phyloP scores from a whole-genome alignment of 805 yeast species.

The Wickerhamiella allomyrinae region DNA sequence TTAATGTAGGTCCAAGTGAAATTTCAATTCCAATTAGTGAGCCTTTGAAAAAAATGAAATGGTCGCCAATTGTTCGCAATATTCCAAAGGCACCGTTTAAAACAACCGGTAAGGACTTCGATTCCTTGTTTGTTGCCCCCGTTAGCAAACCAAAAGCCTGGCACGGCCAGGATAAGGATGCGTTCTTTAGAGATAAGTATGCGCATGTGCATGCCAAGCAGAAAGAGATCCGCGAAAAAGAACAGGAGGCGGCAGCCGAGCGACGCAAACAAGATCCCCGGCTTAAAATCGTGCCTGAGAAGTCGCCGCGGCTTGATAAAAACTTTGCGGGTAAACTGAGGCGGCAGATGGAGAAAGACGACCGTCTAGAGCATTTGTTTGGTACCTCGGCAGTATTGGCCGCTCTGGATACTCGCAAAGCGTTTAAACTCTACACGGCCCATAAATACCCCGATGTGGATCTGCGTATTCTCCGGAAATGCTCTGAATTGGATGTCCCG shows the following conservation, averaged over 20 bases:
- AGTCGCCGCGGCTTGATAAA: conserved; percentile 7
- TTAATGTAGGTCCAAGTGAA: too few species aligned
- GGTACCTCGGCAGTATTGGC: conserved; percentile 68
- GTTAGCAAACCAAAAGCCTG: conserved; percentile 40
- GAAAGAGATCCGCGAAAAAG: conserved; percentile 17
- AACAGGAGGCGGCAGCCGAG: conserved; percentile 15
- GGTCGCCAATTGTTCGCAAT: not conserved
- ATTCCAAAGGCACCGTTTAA: conserved; percentile 11
- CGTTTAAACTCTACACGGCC: conserved; percentile 38
- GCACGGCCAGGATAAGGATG: conserved; percentile 54
- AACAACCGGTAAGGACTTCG: conserved; percentile 10
- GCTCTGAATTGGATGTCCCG: conserved; percentile 31
- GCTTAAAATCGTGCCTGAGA: not conserved
- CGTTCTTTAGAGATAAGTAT: conserved; percentile 45
- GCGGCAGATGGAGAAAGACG: conserved; percentile 19
- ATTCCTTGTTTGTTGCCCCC: conserved; percentile 11
- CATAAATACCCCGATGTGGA: conserved; percentile 24
- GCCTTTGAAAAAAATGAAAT: not conserved
- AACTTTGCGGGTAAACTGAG: conserved; percentile 8
- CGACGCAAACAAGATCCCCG: not conserved
- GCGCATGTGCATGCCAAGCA: conserved; percentile 52
- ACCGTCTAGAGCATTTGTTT: conserved; percentile 51
- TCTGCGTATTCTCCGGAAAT: conserved; percentile 34
- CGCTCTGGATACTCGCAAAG: conserved; percentile 46
- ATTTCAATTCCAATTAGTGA: not conserved